phyloP scores from a whole-genome alignment of 1,284 basidiomycete species.

The Lentinus polychrous region DNA sequence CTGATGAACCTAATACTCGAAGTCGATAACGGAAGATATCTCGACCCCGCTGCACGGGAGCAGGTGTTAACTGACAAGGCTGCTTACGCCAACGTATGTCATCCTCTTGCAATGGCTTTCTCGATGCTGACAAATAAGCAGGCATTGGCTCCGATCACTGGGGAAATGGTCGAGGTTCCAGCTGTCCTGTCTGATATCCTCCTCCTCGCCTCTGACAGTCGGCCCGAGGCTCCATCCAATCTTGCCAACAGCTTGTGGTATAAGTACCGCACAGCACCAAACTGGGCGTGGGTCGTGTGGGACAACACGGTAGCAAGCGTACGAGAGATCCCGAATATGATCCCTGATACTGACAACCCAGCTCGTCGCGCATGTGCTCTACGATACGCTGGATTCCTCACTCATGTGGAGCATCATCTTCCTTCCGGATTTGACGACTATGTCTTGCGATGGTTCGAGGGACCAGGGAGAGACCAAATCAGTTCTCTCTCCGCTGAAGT shows the following conservation, averaged over 20 bases:
- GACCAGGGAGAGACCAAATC: slow-evolving; percentile 56
- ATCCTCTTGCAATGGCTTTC: not conserved
- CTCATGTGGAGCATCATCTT: slow-evolving; percentile 67
- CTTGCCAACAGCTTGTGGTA: slow-evolving; percentile 75
- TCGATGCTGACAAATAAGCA: slow-evolving; percentile 13
- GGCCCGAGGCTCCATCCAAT: slow-evolving; percentile 52
- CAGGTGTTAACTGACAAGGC: slow-evolving; percentile 53
- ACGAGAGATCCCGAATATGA: slow-evolving; percentile 55
- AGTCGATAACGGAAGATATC: slow-evolving; percentile 51
- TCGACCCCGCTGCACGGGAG: slow-evolving; percentile 47
- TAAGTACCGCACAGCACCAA: slow-evolving; percentile 60
- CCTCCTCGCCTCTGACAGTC: slow-evolving; percentile 48
- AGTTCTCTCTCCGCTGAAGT: slow-evolving; percentile 46
- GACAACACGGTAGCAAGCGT: slow-evolving; percentile 69
- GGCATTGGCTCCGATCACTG: slow-evolving; percentile 40
- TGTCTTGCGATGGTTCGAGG: slow-evolving; percentile 62
- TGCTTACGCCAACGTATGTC: slow-evolving; percentile 50
- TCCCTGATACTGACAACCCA: slow-evolving; percentile 30
- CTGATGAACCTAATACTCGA: slow-evolving; percentile 55
- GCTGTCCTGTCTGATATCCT: slow-evolving; percentile 60
- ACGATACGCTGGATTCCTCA: slow-evolving; percentile 61
- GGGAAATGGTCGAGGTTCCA: slow-evolving; percentile 46
- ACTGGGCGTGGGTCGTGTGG: slow-evolving; percentile 78
- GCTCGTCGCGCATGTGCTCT: slow-evolving; percentile 45
- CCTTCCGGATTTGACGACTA: slow-evolving; percentile 62